phyloP scores from a whole-genome alignment of 23 red algal species.

The Agarophyton chilense region DNA sequence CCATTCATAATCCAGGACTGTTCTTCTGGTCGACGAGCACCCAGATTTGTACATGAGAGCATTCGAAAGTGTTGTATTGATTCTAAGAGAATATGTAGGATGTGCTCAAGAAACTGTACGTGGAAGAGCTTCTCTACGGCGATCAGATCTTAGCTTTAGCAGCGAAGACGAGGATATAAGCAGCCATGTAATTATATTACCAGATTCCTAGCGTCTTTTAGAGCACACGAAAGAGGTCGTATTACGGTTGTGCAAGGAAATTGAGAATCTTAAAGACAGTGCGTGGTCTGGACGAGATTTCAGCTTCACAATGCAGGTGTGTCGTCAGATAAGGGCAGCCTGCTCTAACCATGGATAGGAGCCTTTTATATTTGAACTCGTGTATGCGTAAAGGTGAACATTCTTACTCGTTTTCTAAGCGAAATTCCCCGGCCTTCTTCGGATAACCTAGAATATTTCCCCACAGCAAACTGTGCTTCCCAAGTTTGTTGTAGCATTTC shows the following conservation, averaged over 20 bases:
- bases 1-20: slow-evolving; percentile 2
- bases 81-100: slow-evolving; percentile 54
- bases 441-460: too few relatives aligned
- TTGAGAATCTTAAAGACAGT: slow-evolving; percentile 24
- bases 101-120: slow-evolving; percentile 19
- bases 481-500: too few relatives aligned
- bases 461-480: too few relatives aligned
- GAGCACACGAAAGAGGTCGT: neutral
- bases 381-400: too few relatives aligned
- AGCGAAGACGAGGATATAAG: neutral
- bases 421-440: too few relatives aligned
- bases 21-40: neutral
- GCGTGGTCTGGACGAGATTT: slow-evolving; percentile 31
- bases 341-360: slow-evolving; percentile 24
- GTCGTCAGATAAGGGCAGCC: slow-evolving; percentile 55
- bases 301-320: slow-evolving; percentile 30
- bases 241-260: slow-evolving; percentile 47
- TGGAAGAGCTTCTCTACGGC: neutral
- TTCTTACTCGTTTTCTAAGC: too few relatives aligned
- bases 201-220: slow-evolving; percentile 40
- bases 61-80: slow-evolving; percentile 43
- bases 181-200: neutral
- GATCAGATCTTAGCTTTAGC: neutral
- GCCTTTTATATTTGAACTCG: too few relatives aligned
- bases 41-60: slow-evolving; percentile 25